phyloP scores from a whole-genome alignment of 2,329 filamentous ascomycete species.

The Fusarium keratoplasticum region DNA sequence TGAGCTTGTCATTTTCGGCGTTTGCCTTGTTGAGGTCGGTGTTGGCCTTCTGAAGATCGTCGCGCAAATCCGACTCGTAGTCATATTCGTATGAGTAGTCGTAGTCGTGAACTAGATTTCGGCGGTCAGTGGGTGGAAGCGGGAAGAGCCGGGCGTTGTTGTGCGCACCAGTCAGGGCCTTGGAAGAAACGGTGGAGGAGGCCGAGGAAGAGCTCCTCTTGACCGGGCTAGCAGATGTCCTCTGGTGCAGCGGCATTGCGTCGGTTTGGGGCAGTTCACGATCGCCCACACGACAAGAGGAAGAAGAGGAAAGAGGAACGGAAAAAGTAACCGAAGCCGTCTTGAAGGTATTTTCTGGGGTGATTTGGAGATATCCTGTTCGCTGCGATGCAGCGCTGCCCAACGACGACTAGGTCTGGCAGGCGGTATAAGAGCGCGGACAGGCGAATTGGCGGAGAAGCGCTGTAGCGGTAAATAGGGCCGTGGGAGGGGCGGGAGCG shows the following conservation, averaged over 20 bases:
- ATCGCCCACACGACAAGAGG: slow-evolving; percentile 35
- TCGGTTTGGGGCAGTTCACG: slow-evolving; percentile 35
- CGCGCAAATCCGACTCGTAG: slow-evolving; percentile 36
- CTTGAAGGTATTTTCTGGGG: slow-evolving; percentile 28
- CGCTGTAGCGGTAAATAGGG: slow-evolving; percentile 28
- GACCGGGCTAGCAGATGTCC: slow-evolving; percentile 42
- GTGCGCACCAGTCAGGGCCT: slow-evolving; percentile 40
- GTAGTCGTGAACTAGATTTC: slow-evolving; percentile 34
- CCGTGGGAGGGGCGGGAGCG: slow-evolving; percentile 38
- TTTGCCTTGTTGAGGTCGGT: slow-evolving; percentile 45
- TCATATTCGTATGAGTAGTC: slow-evolving; percentile 43
- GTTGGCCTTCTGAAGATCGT: slow-evolving; percentile 46
- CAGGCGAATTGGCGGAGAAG: slow-evolving; percentile 37
- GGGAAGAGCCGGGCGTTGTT: slow-evolving; percentile 25
- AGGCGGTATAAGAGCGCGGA: slow-evolving; percentile 39
- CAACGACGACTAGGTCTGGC: slow-evolving; percentile 46
- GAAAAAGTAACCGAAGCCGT: slow-evolving; percentile 28
- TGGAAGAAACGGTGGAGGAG: slow-evolving; percentile 27
- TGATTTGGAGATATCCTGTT: slow-evolving; percentile 37
- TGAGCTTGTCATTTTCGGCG: slow-evolving; percentile 45
- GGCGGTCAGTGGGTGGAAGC: slow-evolving; percentile 26
- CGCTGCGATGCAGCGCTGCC: slow-evolving; percentile 46
- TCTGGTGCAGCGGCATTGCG: slow-evolving; percentile 46
- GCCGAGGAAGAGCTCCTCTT: slow-evolving; percentile 39
- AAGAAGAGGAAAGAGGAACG: slow-evolving; percentile 17